Conservation (phyloP, 179 eudicot species). For the Drosera spatulata region DNA sequence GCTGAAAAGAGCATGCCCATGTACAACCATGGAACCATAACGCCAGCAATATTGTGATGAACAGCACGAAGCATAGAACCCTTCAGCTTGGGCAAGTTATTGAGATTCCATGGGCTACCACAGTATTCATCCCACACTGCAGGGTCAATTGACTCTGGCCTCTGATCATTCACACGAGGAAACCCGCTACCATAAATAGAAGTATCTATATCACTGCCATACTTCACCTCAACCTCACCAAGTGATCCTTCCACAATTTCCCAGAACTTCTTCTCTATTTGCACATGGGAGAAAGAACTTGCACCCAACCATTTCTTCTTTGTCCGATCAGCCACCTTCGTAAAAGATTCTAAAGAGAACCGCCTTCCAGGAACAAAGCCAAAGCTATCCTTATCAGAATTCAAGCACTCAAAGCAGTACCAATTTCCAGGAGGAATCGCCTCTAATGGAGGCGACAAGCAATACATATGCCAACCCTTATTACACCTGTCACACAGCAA, state of each 20-base stretch:
- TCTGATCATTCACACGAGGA: slow-evolving; percentile 59
- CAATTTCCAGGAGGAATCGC: slow-evolving; percentile 80
- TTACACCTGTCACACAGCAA: slow-evolving; percentile 94
- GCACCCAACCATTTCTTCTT: slow-evolving; percentile 95
- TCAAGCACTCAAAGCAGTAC: slow-evolving; percentile 95
- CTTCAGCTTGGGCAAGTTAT: slow-evolving; percentile 83
- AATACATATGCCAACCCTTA: slow-evolving; percentile 93
- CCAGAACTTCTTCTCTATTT: slow-evolving; percentile 95
- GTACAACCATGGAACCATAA: slow-evolving; percentile 99
- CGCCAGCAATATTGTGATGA: slow-evolving; percentile 93
- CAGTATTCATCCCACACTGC: slow-evolving; percentile 72
- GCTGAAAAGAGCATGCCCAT: slow-evolving; percentile 98
- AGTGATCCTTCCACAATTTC: slow-evolving; percentile 90
- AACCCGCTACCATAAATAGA: slow-evolving; percentile 93
- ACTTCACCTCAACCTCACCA: slow-evolving; percentile 92
- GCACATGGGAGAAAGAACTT: slow-evolving; percentile 47
- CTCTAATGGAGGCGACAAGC: slow-evolving; percentile 89
- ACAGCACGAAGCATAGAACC: slow-evolving; percentile 95
- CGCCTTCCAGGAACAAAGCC: slow-evolving; percentile 92
- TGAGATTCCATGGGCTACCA: slow-evolving; percentile 93
- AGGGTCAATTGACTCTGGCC: slow-evolving; percentile 45
- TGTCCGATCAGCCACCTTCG: slow-evolving; percentile 79
- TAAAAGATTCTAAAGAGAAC: slow-evolving; percentile 65
- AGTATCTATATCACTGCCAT: slow-evolving; percentile 97
- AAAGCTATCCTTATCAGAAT: slow-evolving; percentile 80